phyloP scores from a whole-genome alignment of 805 yeast genomes.

The Metschnikowia bowlesiae region DNA sequence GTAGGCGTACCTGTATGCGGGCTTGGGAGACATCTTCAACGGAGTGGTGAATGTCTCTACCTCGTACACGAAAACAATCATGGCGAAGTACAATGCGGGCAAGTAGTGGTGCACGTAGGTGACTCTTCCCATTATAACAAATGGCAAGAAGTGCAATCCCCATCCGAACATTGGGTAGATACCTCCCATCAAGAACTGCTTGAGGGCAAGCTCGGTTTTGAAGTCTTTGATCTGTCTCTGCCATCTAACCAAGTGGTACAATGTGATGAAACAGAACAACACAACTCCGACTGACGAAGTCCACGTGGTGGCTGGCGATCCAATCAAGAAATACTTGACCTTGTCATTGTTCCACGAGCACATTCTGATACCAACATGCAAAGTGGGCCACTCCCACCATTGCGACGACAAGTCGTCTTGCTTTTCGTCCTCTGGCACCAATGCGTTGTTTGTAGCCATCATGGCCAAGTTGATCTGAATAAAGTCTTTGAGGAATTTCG shows the following conservation, averaged over 20 bases:
- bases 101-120: slow-evolving; percentile 95
- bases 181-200: slow-evolving; percentile 64
- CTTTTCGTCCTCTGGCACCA: slow-evolving; percentile 74
- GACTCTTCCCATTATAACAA: slow-evolving; percentile 91
- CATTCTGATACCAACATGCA: slow-evolving; percentile 67
- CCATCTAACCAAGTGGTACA: slow-evolving; percentile 48
- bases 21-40: slow-evolving; percentile 11
- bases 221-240: slow-evolving; percentile 68
- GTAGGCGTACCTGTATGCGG: slow-evolving; percentile 7
- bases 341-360: slow-evolving; percentile 61
- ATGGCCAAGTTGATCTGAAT: slow-evolving; percentile 72
- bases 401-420: slow-evolving; percentile 65
- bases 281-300: slow-evolving; percentile 58
- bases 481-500: slow-evolving; percentile 61
- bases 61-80: slow-evolving; percentile 63
- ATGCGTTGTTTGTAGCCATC: slow-evolving; percentile 84
- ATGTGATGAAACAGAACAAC: slow-evolving; percentile 45
- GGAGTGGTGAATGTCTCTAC: slow-evolving; percentile 43
- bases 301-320: slow-evolving; percentile 70
- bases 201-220: slow-evolving; percentile 40
- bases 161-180: slow-evolving; percentile 85
- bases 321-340: slow-evolving; percentile 60
- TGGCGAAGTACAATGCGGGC: slow-evolving; percentile 94
- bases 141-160: slow-evolving; percentile 85
- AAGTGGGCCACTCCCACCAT: slow-evolving; percentile 84